phyloP scores from a whole-genome alignment of 2,329 filamentous ascomycete genomes.

The Penicillium polonicum region DNA sequence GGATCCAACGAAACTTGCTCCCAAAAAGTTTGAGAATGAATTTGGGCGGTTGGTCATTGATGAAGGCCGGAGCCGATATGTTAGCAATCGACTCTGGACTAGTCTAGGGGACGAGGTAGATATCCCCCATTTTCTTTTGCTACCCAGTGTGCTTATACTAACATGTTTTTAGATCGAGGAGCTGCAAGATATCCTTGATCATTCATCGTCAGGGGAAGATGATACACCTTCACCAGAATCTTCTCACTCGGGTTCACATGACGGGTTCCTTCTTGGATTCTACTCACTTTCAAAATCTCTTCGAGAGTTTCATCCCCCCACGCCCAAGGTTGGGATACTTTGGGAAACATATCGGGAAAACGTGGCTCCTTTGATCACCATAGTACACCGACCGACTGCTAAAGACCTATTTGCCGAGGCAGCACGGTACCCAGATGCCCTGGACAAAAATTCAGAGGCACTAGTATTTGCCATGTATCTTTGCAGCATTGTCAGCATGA shows the following conservation, averaged over 20 bases:
- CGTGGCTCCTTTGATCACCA: conserved; percentile 61
- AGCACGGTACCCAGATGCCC: conserved; percentile 49
- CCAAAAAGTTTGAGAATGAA: conserved; percentile 31
- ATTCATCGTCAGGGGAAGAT: conserved; percentile 58
- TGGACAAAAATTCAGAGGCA: conserved; percentile 56
- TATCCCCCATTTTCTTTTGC: background rate
- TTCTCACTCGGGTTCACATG: conserved; percentile 48
- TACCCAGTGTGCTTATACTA: conserved; percentile 4
- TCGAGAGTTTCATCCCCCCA: conserved; percentile 55
- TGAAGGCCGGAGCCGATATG: conserved; percentile 59
- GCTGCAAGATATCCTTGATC: conserved; percentile 60
- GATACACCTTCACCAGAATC: conserved; percentile 48
- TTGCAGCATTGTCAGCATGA: conserved; percentile 49
- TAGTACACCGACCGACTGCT: conserved; percentile 58
- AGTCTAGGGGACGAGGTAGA: conserved; percentile 59
- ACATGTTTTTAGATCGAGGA: conserved; percentile 53
- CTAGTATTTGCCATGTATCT: conserved; percentile 65
- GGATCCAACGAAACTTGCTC: conserved; percentile 23
- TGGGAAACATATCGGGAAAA: conserved; percentile 62
- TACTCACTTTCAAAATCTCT: conserved; percentile 58
- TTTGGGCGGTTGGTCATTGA: conserved; percentile 61
- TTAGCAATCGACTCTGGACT: conserved; percentile 63
- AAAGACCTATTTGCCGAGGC: conserved; percentile 53
- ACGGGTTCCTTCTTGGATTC: conserved; percentile 62
- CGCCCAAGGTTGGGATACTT: conserved; percentile 51